Conservation (phyloP, 1,284 basidiomycete species). For the Malassezia slooffiae region DNA sequence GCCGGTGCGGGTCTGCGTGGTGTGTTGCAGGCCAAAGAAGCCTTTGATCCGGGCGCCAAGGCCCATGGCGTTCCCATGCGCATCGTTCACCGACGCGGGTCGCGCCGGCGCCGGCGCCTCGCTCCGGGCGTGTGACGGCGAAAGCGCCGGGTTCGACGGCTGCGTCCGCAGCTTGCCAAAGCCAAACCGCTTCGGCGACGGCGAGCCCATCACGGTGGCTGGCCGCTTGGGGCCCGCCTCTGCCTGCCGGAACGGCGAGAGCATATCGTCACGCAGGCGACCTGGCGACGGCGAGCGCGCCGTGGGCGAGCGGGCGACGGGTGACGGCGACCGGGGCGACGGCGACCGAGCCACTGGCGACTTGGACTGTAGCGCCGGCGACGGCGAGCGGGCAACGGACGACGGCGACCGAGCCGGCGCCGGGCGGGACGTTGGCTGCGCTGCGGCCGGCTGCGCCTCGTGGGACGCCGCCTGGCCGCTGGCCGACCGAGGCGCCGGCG, state of each 20-base stretch:
- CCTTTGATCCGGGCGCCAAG: constrained; percentile 32
- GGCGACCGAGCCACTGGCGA: too few species aligned
- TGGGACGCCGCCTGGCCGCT: too few species aligned
- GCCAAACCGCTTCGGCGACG: too few species aligned
- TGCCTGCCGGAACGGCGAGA: constrained; percentile 13
- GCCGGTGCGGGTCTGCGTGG: too few species aligned
- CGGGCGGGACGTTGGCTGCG: not conserved
- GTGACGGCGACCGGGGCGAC: not conserved
- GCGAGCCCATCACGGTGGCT: too few species aligned
- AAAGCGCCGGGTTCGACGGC: too few species aligned
- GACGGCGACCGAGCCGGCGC: not conserved
- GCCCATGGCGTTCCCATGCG: constrained; percentile 4
- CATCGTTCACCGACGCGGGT: constrained; percentile 2
- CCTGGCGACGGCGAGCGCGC: constrained; percentile 7
- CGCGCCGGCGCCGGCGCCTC: not conserved
- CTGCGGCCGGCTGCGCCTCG: too few species aligned
- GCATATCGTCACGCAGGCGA: constrained; percentile 5
- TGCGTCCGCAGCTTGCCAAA: too few species aligned
- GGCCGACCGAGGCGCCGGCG: too few species aligned
- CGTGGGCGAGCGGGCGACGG: not conserved
- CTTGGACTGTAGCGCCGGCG: not conserved
- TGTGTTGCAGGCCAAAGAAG: constrained; percentile 25
- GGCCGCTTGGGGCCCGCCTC: too few species aligned
- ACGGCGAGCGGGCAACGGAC: not conserved
- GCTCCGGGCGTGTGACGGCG: not conserved